Evolutionary conservation across 2,329 filamentous ascomycete species (phyloP).

Genomic region (Thermomyces lanuginosus): DNA sequence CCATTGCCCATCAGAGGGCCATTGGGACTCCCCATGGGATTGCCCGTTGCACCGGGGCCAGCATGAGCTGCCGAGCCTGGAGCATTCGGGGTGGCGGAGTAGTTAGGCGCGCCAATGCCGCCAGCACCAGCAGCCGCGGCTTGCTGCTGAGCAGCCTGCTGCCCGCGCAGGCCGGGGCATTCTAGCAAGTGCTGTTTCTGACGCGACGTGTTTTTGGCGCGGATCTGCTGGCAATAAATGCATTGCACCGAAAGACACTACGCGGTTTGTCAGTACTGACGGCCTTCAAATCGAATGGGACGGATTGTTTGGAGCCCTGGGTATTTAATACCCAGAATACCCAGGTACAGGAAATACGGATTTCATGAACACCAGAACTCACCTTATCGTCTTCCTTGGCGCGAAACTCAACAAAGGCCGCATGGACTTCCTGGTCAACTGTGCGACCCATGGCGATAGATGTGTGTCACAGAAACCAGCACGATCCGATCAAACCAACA

Average conservation of each 20-base stretch:
- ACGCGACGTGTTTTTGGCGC: constrained; percentile 37
- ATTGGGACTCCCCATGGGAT: constrained; percentile 25
- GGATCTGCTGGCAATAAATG: constrained; percentile 37
- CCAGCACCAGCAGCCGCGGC: constrained; percentile 24
- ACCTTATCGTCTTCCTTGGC: constrained; percentile 38
- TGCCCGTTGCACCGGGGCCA: constrained; percentile 15
- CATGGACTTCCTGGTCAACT: constrained; percentile 37
- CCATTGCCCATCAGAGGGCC: constrained; percentile 29
- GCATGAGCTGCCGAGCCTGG: constrained; percentile 18
- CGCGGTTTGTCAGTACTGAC: no score
- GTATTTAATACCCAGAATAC: constrained; percentile 24
- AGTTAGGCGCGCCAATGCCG: constrained; percentile 26
- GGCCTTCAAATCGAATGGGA: constrained; percentile 10
- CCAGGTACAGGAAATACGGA: constrained; percentile 21
- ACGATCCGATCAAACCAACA: constrained; percentile 7
- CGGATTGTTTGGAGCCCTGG: constrained; percentile 20
- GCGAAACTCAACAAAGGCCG: constrained; percentile 37
- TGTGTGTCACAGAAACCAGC: constrained; percentile 12
- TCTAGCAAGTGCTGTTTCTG: constrained; percentile 37
- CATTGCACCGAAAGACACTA: constrained; percentile 38
- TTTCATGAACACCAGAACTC: constrained; percentile 15
- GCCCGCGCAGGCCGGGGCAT: constrained; percentile 32
- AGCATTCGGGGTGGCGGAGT: constrained; percentile 26
- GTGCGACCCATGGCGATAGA: constrained; percentile 36
- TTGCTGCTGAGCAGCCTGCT: constrained; percentile 28